Evolutionary conservation across 2,329 filamentous ascomycete genomes (phyloP), one percentile per base, ranked within the genome.

Genomic region (Botrytis aclada): DNA sequence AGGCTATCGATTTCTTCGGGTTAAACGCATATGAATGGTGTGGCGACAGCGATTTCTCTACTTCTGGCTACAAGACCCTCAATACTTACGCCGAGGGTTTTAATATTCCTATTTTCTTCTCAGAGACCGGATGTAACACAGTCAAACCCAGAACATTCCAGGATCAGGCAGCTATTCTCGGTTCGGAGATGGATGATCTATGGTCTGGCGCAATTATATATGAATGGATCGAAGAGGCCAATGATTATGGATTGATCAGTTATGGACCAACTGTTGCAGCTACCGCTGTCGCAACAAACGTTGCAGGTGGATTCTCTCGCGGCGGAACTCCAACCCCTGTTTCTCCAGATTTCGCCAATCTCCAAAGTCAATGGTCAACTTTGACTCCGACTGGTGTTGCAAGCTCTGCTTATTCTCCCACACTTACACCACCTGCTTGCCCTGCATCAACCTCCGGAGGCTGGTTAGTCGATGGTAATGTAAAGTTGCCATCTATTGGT

Each of bases 21-120:
- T 85, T 97, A 75, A 97, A 97, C 81, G 93, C 93, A 66, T 96
- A 97, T 81, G 92, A 94, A 80, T 93, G 91, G 91, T 93, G 91
- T 78, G 90, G 90, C 74, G 72, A 76, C 25, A 75, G 76, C 22
- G 83, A 81, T 12, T 94, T 90, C 82, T 82, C 81, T 8, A 84
- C 81, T 9, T 89, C 93, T 3, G 93, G 93, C 73, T 97, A 97
- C 83, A 80, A 84, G 64, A 85, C 85, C 75, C 88, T 97, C 41
- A 87, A 94, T 81, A 82, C 85, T 70, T 89, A 92, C 76, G 90
- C 92, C 9, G 86, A 87, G 54, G 82, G 88, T 78, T 95, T 94
- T 82, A 91, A 90, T 64, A 89, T 97, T n/a, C 94, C 93, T 32
- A 93, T 96, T 78, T 95, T 94, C 85, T 93, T 97, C 83, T 95